Percentiles rank a stretch among this genome's conserved stretches.
Conservation (phyloP, 805 yeast genomes). For the Lachancea dasiensis region DNA sequence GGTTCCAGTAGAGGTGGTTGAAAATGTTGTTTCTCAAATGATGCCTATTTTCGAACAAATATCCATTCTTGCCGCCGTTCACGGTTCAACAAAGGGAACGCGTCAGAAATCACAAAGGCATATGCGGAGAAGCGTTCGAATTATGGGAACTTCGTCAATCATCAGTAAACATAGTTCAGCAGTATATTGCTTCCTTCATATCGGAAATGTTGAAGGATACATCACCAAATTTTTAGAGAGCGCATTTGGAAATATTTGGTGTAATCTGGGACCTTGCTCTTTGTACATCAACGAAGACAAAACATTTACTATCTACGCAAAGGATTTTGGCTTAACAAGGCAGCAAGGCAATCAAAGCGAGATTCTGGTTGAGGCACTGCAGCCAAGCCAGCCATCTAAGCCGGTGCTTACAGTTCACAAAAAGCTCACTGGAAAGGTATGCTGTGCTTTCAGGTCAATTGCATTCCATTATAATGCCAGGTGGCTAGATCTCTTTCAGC, state of each 20-base stretch:
- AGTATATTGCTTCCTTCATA: slow-evolving; percentile 15
- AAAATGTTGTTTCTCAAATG: neutral
- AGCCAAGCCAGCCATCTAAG: slow-evolving; percentile 30
- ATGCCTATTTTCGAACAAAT: neutral
- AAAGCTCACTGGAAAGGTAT: slow-evolving; percentile 33
- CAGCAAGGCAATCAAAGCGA: slow-evolving; percentile 17
- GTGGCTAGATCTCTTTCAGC: slow-evolving; percentile 39
- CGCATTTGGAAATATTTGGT: slow-evolving; percentile 18
- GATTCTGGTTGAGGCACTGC: slow-evolving; percentile 31
- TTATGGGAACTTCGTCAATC: slow-evolving; percentile 23
- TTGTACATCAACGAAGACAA: slow-evolving; percentile 14
- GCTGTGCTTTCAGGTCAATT: slow-evolving; percentile 43
- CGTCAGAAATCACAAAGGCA: slow-evolving; percentile 7
- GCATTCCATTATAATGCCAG: slow-evolving; percentile 52
- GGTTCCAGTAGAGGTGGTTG: neutral
- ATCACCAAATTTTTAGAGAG: slow-evolving; percentile 12
- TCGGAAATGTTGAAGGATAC: slow-evolving; percentile 12
- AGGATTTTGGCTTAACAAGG: slow-evolving; percentile 13
- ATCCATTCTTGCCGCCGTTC: neutral
- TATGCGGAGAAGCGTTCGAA: slow-evolving; percentile 25
- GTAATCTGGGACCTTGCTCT: slow-evolving; percentile 9
- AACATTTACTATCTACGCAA: slow-evolving; percentile 17
- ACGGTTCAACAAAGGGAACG: neutral
- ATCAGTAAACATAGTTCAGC: slow-evolving; percentile 17
- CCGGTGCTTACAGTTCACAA: slow-evolving; percentile 40